Evolutionary conservation across 2,329 filamentous ascomycete genomes (phyloP).

Genomic region (Stachybotrys chlorohalonatus): DNA sequence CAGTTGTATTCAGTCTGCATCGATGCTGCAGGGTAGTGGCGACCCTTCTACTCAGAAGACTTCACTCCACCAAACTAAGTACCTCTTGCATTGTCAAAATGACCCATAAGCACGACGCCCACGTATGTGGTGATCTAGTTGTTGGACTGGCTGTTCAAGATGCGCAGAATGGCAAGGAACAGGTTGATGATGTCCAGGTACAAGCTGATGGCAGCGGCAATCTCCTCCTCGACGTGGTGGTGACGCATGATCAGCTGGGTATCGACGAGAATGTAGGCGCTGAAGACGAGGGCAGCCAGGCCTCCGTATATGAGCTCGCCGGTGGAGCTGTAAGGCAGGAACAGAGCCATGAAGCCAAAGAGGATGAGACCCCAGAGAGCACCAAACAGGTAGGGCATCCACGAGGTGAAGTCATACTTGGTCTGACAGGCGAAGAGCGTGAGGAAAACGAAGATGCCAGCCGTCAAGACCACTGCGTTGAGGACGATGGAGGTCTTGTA

Average conservation of each 20-base stretch:
- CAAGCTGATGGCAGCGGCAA: constrained; percentile 86
- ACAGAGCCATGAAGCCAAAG: constrained; percentile 86
- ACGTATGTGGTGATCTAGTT: constrained; percentile 47
- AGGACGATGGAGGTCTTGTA: constrained; percentile 79
- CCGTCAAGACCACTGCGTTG: constrained; percentile 82
- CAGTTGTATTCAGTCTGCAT: neutral
- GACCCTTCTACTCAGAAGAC: neutral
- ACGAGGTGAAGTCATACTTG: constrained; percentile 96
- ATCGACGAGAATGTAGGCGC: constrained; percentile 89
- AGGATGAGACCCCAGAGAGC: constrained; percentile 82
- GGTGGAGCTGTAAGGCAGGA: constrained; percentile 77
- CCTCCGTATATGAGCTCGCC: constrained; percentile 81
- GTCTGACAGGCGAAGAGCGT: constrained; percentile 91
- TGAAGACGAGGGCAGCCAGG: constrained; percentile 78
- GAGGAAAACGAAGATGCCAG: constrained; percentile 69
- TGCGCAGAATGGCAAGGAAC: constrained; percentile 90
- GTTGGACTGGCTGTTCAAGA: constrained; percentile 91
- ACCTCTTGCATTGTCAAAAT: neutral
- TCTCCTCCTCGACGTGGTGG: constrained; percentile 97
- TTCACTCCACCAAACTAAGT: neutral
- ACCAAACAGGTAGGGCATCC: constrained; percentile 93
- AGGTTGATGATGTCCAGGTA: constrained; percentile 97
- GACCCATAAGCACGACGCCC: no score
- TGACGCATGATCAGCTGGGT: constrained; percentile 93
- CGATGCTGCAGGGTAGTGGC: no score